Evolutionary conservation across 306 rosid genomes (phyloP), one percentile per base, ranked within the genome.

Genomic region (Pachyrhizus erosus): DNA sequence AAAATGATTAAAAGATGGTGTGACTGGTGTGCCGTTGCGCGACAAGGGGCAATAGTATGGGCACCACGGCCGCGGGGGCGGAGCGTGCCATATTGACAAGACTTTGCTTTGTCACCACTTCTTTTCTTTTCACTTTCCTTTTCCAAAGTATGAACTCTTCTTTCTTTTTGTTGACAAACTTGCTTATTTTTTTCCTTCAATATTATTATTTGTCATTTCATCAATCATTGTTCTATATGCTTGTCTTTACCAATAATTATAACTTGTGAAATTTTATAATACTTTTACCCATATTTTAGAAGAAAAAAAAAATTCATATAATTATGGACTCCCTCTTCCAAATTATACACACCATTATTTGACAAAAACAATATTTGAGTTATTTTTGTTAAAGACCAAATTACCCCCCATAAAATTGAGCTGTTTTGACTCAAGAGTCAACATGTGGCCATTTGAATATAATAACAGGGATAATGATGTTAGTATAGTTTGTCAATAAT

Each of bases 41-140:
- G 78, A 54, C 34, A 73, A 73, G 46, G 27, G 3, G 49, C 5
- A 5, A 21, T 12, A 7, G 58, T 2, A 61, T 29, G 72, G 49
- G 81, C 81, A 4, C 73, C 72, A 77, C 23, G 31, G 60, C 60
- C 80, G 80, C 80, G 80, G 80, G 33, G 21, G 42, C 42, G 72
- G 81, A 62, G 72, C 72, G 81, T 67, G 52, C 76, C 54, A 14
- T 67, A 9, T 52, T 68, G 58, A 60, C 37, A 68, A 51, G 31
- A 67, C 57, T 23, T 6, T n/a, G 10, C 24, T 58, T 23, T 31
- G 15, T 66, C 82, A 13, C 17, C 24, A 4, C 37, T 77, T 62
- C 10, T 43, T 55, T 80, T 42, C 39, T 10, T 70, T 70, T 45
- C 27, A 12, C 79, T 61, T 49, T 61, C 54, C 21, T 45, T 80